phyloP scores from a whole-genome alignment of 176 grass and related monocot genomes.

The Urochloa ruziziensis region DNA sequence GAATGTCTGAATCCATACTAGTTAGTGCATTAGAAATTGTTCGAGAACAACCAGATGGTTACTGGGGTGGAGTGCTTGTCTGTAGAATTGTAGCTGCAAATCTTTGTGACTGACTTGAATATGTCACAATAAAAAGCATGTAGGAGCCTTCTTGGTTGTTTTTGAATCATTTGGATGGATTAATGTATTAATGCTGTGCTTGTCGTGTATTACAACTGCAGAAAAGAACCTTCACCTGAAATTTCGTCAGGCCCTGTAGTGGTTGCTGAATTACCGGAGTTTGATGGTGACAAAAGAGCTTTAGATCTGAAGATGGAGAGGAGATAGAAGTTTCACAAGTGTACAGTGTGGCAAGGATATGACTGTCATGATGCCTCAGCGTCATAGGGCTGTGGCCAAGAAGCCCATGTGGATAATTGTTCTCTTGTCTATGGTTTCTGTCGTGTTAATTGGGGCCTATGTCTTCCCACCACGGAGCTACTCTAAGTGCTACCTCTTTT shows the following conservation, averaged over 20 bases:
- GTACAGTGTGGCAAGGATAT: conserved; percentile 56
- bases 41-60: not conserved
- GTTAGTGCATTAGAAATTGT: not conserved
- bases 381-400: conserved; percentile 55
- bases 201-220: conserved; percentile 22
- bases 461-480: conserved; percentile 66
- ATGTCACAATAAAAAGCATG: not conserved
- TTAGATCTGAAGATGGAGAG: conserved; percentile 28
- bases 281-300: conserved; percentile 32
- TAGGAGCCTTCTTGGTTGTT: not conserved
- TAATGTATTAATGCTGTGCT: not conserved
- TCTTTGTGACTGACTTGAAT: conserved; percentile 5
- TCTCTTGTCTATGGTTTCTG: conserved; percentile 71
- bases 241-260: not conserved
- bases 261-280: not conserved
- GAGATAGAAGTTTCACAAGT: conserved; percentile 45
- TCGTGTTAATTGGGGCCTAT: conserved; percentile 73
- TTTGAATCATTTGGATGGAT: not conserved
- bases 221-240: not conserved
- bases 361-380: conserved; percentile 51
- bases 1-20: not conserved
- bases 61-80: not conserved
- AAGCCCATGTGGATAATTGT: conserved; percentile 92
- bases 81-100: not conserved
- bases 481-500: conserved; percentile 79